Conservation (phyloP, 768 basidiomycete genomes). For the Serendipita sp. region DNA sequence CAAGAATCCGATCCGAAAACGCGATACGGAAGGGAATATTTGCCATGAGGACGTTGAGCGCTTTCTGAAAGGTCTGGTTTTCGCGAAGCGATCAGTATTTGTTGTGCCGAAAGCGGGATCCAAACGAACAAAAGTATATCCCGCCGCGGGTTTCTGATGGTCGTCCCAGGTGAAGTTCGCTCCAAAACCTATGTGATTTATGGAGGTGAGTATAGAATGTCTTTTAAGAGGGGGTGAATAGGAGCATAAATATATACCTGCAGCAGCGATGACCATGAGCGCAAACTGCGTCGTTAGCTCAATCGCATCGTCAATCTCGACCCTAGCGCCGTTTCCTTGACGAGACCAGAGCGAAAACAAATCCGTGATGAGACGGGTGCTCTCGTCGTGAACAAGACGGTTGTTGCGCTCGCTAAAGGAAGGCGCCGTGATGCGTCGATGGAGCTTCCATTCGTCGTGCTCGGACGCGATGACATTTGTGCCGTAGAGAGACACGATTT, state of each 20-base stretch:
- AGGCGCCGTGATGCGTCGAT: not conserved
- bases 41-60: not conserved
- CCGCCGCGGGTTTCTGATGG: too few relatives aligned
- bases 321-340: not conserved
- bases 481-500: not conserved
- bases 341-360: slow-evolving; percentile 19
- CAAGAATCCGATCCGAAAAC: not conserved
- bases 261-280: slow-evolving; percentile 22
- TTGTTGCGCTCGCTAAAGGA: slow-evolving; percentile 20
- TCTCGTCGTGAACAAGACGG: slow-evolving; percentile 34
- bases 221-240: too few relatives aligned
- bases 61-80: not conserved
- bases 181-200: too few relatives aligned
- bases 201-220: too few relatives aligned
- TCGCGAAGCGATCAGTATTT: too few relatives aligned
- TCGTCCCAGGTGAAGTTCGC: too few relatives aligned
- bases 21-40: not conserved
- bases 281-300: not conserved
- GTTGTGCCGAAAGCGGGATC: too few relatives aligned
- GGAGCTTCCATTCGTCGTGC: not conserved
- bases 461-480: slow-evolving; percentile 1
- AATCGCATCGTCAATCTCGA: not conserved
- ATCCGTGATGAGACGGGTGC: slow-evolving; percentile 27
- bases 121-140: too few relatives aligned
- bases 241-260: too few relatives aligned